Conservation (phyloP, 2,329 filamentous ascomycete genomes). For the Sporothrix mexicana region DNA sequence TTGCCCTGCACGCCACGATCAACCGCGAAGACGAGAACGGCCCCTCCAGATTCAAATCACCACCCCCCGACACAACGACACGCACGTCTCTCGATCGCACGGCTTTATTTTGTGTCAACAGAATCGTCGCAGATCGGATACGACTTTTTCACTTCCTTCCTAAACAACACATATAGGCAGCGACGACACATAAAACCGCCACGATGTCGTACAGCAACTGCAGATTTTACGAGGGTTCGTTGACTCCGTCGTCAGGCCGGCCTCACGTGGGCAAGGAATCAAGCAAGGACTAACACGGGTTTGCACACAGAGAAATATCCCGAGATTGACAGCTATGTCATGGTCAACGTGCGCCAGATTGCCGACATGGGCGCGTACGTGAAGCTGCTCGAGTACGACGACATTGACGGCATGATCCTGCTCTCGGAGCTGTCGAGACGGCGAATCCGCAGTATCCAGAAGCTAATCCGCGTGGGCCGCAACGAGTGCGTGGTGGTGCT, state of each 20-base stretch:
- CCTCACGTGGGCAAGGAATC: slow-evolving; percentile 20
- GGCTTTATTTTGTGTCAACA: neutral
- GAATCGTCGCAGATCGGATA: neutral
- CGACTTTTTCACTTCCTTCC: neutral
- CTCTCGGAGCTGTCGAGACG: slow-evolving; percentile 96
- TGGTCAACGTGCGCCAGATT: slow-evolving; percentile 96
- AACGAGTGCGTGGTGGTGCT: slow-evolving; percentile 99
- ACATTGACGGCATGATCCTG: slow-evolving; percentile 99
- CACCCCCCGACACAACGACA: slow-evolving; percentile 8
- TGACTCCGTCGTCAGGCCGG: neutral
- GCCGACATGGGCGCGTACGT: slow-evolving; percentile 99
- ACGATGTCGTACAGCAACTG: slow-evolving; percentile 50
- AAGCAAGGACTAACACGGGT: neutral
- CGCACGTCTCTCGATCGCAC: slow-evolving; percentile 27
- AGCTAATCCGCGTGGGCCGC: slow-evolving; percentile 95
- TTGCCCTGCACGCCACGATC: slow-evolving; percentile 30
- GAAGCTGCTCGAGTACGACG: slow-evolving; percentile 99
- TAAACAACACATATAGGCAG: slow-evolving; percentile 1
- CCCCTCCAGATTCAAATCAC: slow-evolving; percentile 6
- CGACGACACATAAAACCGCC: slow-evolving; percentile 36
- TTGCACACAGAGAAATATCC: slow-evolving; percentile 68
- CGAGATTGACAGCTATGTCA: slow-evolving; percentile 99
- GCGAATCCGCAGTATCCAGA: slow-evolving; percentile 98
- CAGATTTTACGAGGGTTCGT: slow-evolving; percentile 47
- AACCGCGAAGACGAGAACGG: slow-evolving; percentile 19